phyloP scores from a whole-genome alignment of 441 rosid genomes.

The Isatis lusitanica region DNA sequence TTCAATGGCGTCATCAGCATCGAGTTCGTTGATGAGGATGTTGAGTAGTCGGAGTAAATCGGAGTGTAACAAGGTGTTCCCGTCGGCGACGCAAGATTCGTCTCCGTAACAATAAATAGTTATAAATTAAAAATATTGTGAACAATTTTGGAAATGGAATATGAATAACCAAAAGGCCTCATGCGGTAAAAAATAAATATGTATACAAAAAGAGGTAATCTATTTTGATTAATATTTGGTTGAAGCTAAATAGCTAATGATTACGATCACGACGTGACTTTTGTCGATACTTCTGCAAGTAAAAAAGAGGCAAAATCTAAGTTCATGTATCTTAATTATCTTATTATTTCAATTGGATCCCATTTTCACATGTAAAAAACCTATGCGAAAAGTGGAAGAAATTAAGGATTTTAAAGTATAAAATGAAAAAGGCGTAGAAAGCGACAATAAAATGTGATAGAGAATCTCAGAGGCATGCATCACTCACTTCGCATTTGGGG shows the following conservation, averaged over 20 bases:
- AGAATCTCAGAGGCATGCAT: constrained; percentile 24
- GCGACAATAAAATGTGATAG: constrained; percentile 18
- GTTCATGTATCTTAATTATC: constrained; percentile 7
- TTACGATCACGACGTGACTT: not conserved
- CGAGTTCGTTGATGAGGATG: constrained; percentile 65
- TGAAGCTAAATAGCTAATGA: constrained; percentile 4
- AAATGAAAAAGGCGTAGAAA: constrained; percentile 7
- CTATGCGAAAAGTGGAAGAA: not conserved
- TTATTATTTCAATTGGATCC: not conserved
- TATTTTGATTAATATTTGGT: constrained; percentile 19
- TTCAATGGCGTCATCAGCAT: constrained; percentile 35
- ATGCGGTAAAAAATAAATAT: not conserved
- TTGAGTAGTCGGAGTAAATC: constrained; percentile 66
- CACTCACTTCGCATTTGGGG: constrained; percentile 18
- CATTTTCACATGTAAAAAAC: not conserved
- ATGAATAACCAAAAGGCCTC: constrained; percentile 22
- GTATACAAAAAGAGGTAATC: constrained; percentile 6
- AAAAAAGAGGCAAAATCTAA: not conserved
- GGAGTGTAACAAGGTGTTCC: constrained; percentile 49
- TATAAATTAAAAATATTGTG: not conserved
- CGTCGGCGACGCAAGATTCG: constrained; percentile 34
- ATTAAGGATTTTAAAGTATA: not conserved
- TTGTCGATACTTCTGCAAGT: not conserved
- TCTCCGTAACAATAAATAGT: not conserved
- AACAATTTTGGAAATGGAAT: constrained; percentile 25